phyloP scores from a whole-genome alignment of 805 yeast species.

The Metschnikowia matae region DNA sequence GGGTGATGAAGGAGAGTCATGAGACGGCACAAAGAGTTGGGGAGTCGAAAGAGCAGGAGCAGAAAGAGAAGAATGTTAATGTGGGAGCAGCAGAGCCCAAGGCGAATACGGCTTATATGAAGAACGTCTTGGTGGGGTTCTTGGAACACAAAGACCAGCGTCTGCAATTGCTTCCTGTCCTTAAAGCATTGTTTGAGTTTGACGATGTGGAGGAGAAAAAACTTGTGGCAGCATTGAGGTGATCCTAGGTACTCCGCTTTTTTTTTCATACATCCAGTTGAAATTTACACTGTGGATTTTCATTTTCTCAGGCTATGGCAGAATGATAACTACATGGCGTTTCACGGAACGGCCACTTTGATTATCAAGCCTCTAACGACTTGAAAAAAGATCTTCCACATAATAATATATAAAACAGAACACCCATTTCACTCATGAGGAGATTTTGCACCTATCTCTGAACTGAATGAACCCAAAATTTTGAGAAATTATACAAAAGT shows the following conservation, averaged over 20 bases:
- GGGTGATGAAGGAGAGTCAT: constrained; percentile 34
- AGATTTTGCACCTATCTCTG: too few relatives aligned
- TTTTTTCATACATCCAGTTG: too few relatives aligned
- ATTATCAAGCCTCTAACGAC: too few relatives aligned
- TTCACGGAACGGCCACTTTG: too few relatives aligned
- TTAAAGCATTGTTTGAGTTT: constrained; percentile 68
- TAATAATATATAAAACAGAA: too few relatives aligned
- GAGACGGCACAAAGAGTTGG: neutral
- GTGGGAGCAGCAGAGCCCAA: constrained; percentile 19
- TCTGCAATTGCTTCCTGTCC: constrained; percentile 76
- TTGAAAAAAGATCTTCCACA: too few relatives aligned
- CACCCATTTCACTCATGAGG: too few relatives aligned
- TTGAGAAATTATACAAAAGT: too few relatives aligned
- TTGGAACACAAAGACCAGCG: constrained; percentile 92
- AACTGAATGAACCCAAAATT: too few relatives aligned
- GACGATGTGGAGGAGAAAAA: constrained; percentile 70
- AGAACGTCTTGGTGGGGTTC: constrained; percentile 87
- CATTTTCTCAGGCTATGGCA: neutral
- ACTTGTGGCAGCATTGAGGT: constrained; percentile 53
- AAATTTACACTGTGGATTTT: neutral
- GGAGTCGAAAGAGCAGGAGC: constrained; percentile 9
- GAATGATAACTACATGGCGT: too few relatives aligned
- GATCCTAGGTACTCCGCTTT: neutral
- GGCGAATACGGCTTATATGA: constrained; percentile 67
- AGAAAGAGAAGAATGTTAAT: too few relatives aligned